Evolutionary conservation across 1,284 basidiomycete species (phyloP), one percentile per base, ranked within the genome.

Genomic region (Lentinula novae-zelandiae): DNA sequence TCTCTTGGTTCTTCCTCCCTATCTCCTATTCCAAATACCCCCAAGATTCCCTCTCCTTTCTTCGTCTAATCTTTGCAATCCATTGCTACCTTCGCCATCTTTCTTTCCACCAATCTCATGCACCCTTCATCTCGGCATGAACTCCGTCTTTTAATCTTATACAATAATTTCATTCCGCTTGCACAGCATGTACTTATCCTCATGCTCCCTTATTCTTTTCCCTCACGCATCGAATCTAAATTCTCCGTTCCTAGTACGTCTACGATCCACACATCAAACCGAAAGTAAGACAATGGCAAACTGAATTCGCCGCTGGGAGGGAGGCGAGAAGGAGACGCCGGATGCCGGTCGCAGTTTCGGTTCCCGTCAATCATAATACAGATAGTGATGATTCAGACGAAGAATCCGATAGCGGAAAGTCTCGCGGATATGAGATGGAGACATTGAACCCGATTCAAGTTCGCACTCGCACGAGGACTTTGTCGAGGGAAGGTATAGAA

Each of bases 261-360:
- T 86, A 83, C 57, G 84, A 86, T 62, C 85, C 85, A 3, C 83
- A 85, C 63, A 76, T 86, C 56, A 83, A 84, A 38, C 84, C 84
- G 0, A 77, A 69, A 49, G 7, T 85, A 17, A 79, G 82, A 66
- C 74, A 72, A 64, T 85, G 82, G 83, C 78, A 75, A 2, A 79
- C 82, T 63, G 71, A 75, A 3, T 80, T 77, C 62, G 55, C 80
- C 13, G 75, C 76, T 15, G 70, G 71, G 22, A 76, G 81, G 15
- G 69, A 75, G 31, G 72, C 75, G 40, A 67, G 68, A 12, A 69
- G 75, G 40, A 62, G 70, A 57, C 67, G 66, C 63, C 52, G 63
- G 60, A 66, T 66, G 49, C 34, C n/a, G 6, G 54, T 36, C 12
- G 12, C 54, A 7, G 53, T 42, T 15, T 17, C 53, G 8, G 39